These are phyloP conservation scores for Astrephomene gubernaculifera DNA, from an alignment of 139 green algal species.

Conservation along the genomic window DNA sequence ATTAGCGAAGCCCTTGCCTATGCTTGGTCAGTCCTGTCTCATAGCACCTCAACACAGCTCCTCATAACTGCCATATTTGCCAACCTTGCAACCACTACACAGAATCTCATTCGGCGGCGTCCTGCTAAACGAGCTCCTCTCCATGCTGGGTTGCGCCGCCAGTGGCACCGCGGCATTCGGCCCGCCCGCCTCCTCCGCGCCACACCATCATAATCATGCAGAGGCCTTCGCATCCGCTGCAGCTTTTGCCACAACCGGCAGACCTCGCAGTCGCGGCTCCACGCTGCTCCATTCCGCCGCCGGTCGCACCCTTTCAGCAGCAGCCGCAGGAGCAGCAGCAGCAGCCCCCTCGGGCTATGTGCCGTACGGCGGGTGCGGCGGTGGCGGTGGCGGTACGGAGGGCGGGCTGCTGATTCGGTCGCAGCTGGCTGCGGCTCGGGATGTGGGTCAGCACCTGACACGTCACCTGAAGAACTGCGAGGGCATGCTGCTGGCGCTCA, in stretches of 20 bases:
- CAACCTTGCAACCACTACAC: too few relatives aligned
- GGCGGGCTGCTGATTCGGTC: neutral
- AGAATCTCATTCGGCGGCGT: conserved; percentile 28
- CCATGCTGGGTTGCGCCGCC: neutral
- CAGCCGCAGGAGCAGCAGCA: too few relatives aligned
- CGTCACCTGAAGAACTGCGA: conserved; percentile 41
- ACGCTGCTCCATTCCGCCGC: too few relatives aligned
- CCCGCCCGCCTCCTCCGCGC: too few relatives aligned
- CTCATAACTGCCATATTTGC: too few relatives aligned
- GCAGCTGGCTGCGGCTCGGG: conserved; percentile 7
- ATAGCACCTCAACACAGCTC: too few relatives aligned
- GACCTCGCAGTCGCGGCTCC: neutral
- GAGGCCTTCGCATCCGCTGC: neutral
- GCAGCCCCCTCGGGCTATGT: too few relatives aligned
- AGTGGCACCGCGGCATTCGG: neutral
- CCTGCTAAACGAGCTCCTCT: conserved; percentile 2
- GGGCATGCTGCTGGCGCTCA: conserved; percentile 27
- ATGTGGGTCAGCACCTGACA: conserved; percentile 27
- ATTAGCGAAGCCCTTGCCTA: too few relatives aligned
- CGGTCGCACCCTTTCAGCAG: too few relatives aligned
- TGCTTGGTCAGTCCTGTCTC: too few relatives aligned
- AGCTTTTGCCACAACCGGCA: neutral
- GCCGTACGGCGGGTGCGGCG: too few relatives aligned
- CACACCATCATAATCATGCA: too few relatives aligned
- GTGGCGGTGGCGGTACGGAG: neutral